Conservation (phyloP, 176 grass and related monocot genomes). For the Aechmea fasciata region DNA sequence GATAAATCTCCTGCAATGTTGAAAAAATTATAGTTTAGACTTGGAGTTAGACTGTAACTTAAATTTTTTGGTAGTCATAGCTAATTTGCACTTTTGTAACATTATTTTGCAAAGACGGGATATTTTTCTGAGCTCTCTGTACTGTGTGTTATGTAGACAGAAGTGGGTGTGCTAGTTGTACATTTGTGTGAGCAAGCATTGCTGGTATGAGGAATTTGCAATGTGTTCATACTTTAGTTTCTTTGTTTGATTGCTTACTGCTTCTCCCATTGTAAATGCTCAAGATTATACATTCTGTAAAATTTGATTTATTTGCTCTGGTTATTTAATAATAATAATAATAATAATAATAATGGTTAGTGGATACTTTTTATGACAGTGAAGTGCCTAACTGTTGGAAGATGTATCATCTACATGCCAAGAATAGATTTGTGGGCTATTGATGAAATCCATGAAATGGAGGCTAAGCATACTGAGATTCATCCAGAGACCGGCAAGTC, state of each 20-base stretch:
- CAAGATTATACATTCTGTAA: neutral
- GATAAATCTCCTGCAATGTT: too few relatives aligned
- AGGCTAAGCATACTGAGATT: conserved; percentile 25
- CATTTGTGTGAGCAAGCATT: too few relatives aligned
- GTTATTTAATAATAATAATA: neutral
- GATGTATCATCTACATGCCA: conserved; percentile 93
- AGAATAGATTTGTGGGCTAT: conserved; percentile 94
- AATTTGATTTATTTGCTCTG: neutral
- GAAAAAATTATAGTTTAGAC: too few relatives aligned
- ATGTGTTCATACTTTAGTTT: too few relatives aligned
- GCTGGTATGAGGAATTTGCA: too few relatives aligned
- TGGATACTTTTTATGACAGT: conserved; percentile 24
- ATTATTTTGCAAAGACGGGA: too few relatives aligned
- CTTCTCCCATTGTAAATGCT: neutral
- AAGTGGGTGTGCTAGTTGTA: too few relatives aligned
- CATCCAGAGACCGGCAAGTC: conserved; percentile 9
- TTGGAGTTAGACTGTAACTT: too few relatives aligned
- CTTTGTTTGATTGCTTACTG: neutral
- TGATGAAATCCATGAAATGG: conserved; percentile 32
- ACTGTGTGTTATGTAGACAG: too few relatives aligned
- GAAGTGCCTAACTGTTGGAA: conserved; percentile 64
- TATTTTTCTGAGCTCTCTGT: too few relatives aligned
- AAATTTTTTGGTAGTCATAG: too few relatives aligned
- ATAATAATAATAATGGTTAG: neutral
- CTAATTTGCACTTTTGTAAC: too few relatives aligned